A percentile compares a stretch with the other conserved stretches of the same genome.
phyloP scores from a whole-genome alignment of 164 flowering plant genomes.

The Sextonia rubra region DNA sequence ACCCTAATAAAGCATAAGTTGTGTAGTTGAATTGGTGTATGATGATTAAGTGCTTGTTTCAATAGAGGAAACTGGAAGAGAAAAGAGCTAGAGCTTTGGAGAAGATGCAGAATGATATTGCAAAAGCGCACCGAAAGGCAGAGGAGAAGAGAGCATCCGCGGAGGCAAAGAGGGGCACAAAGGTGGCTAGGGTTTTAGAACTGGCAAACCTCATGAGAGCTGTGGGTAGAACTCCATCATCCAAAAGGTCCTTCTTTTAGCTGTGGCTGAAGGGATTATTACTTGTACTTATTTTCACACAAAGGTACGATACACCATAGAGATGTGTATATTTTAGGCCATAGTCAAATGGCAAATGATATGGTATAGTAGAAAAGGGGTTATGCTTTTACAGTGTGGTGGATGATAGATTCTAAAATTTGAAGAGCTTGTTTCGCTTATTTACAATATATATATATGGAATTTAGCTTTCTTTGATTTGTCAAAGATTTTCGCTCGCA shows the following conservation, averaged over 20 bases:
- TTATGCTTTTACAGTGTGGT: not conserved
- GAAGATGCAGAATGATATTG: constrained; percentile 78
- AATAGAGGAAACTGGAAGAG: constrained; percentile 87
- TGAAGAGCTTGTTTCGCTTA: not conserved
- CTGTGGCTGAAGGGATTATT: not conserved
- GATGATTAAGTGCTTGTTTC: not conserved
- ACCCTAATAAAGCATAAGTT: too few species aligned
- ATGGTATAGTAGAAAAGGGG: not conserved
- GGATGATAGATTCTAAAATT: not conserved
- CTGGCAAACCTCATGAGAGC: constrained; percentile 76
- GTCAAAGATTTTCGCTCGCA: too few species aligned
- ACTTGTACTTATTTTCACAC: not conserved
- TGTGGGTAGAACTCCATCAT: constrained; percentile 65
- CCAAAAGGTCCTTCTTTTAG: constrained; percentile 67
- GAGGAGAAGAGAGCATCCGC: constrained; percentile 89
- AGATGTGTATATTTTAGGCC: not conserved
- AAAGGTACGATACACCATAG: not conserved
- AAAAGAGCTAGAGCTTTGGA: constrained; percentile 78
- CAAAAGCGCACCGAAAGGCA: constrained; percentile 73
- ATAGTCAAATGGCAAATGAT: not conserved
- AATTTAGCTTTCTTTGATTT: too few species aligned
- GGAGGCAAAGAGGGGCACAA: constrained; percentile 84
- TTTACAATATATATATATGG: not conserved
- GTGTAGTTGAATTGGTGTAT: not conserved
- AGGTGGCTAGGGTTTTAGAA: constrained; percentile 65